Evolutionary conservation across 2,329 filamentous ascomycete genomes (phyloP).

Genomic region (Exophiala mesophila): DNA sequence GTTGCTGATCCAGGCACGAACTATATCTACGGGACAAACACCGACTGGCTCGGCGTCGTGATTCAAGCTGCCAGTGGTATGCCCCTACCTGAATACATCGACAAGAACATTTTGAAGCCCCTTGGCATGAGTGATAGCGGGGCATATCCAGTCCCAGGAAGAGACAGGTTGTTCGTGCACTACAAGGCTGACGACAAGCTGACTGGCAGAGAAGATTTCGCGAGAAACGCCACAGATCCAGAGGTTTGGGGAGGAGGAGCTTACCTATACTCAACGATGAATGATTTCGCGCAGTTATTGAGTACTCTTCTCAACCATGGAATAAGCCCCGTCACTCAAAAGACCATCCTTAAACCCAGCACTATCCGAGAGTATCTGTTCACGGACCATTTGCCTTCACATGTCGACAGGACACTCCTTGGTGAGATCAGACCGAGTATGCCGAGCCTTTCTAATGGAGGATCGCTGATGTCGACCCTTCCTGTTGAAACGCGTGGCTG

Average conservation of each 20-base stretch:
- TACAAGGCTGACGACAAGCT: no score
- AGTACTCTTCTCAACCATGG: slow-evolving; percentile 19
- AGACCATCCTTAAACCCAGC: slow-evolving; percentile 18
- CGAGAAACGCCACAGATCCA: no score
- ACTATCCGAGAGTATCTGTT: slow-evolving; percentile 21
- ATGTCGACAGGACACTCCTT: neutral
- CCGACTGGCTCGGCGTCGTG: slow-evolving; percentile 48
- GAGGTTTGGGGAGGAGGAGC: no score
- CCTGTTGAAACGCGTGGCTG: slow-evolving; percentile 14
- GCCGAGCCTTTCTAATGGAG: slow-evolving; percentile 8
- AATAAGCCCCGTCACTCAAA: slow-evolving; percentile 14
- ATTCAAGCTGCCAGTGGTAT: slow-evolving; percentile 43
- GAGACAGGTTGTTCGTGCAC: no score
- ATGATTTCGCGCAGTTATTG: slow-evolving; percentile 22
- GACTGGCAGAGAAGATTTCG: no score
- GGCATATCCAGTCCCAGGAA: no score
- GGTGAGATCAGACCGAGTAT: slow-evolving; percentile 11
- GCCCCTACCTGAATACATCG: slow-evolving; percentile 43
- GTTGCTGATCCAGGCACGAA: slow-evolving; percentile 18
- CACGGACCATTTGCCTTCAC: slow-evolving; percentile 5
- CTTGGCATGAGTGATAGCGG: slow-evolving; percentile 33
- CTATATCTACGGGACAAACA: slow-evolving; percentile 31
- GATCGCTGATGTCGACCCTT: slow-evolving; percentile 14
- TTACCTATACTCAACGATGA: slow-evolving; percentile 20
- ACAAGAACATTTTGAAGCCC: slow-evolving; percentile 43